phyloP scores from a whole-genome alignment of 78 protist species.

The Dictyostelium citrinum region DNA sequence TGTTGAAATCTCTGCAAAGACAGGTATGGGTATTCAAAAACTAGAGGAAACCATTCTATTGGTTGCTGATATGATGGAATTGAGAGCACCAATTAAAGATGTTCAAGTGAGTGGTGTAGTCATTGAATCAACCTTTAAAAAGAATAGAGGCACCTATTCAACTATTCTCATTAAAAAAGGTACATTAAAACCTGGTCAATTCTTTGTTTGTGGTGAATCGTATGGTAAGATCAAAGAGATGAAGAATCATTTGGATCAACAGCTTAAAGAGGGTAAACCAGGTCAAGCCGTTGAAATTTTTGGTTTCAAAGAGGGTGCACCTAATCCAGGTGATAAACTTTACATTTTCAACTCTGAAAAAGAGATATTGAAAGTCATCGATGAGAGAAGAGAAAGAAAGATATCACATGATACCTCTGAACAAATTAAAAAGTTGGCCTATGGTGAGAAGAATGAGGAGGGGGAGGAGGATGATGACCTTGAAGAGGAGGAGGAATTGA shows the following conservation, averaged over 20 bases:
- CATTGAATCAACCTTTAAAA: conserved; percentile 42
- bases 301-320: conserved; percentile 41
- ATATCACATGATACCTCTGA: not conserved
- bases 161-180: conserved; percentile 58
- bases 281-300: conserved; percentile 58
- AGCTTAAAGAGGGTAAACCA: conserved; percentile 24
- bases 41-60: conserved; percentile 77
- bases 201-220: conserved; percentile 59
- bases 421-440: not conserved
- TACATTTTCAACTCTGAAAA: conserved; percentile 20
- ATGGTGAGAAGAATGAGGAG: not conserved
- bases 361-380: not conserved
- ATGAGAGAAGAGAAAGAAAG: conserved; percentile 11
- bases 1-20: conserved; percentile 81
- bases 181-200: conserved; percentile 22
- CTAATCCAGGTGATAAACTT: conserved; percentile 32
- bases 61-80: conserved; percentile 65
- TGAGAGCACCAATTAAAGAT: conserved; percentile 27
- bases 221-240: conserved; percentile 65
- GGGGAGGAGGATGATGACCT: not conserved
- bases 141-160: conserved; percentile 51
- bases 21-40: conserved; percentile 67
- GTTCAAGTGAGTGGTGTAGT: conserved; percentile 18
- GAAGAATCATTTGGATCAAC: not conserved
- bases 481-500: not conserved